A percentile compares a stretch with the other conserved stretches of the same genome.
Conservation (phyloP, 2,329 filamentous ascomycete species). For the Elsinoe necatrix region DNA sequence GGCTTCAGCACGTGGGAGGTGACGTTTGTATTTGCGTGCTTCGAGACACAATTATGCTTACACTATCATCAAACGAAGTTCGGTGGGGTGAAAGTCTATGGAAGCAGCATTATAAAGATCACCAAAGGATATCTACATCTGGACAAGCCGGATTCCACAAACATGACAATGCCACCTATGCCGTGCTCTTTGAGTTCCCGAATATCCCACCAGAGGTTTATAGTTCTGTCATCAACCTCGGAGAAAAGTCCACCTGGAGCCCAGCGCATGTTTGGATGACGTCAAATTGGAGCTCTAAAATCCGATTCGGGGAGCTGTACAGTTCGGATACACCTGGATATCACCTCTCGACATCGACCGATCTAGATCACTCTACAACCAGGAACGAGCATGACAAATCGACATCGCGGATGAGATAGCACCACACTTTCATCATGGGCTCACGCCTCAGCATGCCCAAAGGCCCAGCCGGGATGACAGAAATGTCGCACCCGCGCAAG, state of each 20-base stretch:
- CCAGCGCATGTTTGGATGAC: slow-evolving; percentile 2
- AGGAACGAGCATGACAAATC: background rate
- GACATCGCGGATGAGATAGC: background rate
- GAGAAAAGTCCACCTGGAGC: background rate
- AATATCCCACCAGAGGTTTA: too few species aligned
- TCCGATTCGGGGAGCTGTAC: background rate
- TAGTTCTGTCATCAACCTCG: background rate
- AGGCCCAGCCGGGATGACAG: slow-evolving; percentile 36
- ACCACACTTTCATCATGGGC: slow-evolving; percentile 33
- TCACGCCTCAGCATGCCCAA: slow-evolving; percentile 39
- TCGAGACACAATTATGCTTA: slow-evolving; percentile 2
- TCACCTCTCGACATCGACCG: background rate
- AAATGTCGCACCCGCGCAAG: slow-evolving; percentile 30
- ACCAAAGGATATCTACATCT: background rate
- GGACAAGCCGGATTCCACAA: background rate
- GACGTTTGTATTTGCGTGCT: slow-evolving; percentile 11
- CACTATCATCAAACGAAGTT: slow-evolving; percentile 2
- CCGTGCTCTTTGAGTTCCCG: too few species aligned
- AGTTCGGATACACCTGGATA: background rate
- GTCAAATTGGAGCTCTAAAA: slow-evolving; percentile 11
- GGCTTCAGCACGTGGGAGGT: slow-evolving; percentile 10
- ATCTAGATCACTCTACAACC: background rate
- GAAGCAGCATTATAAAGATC: background rate
- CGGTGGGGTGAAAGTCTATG: slow-evolving; percentile 1
- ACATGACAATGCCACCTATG: too few species aligned